These are phyloP conservation scores for Combretum micranthum DNA, from an alignment of 345 rosid genomes.

Conservation along the genomic window DNA sequence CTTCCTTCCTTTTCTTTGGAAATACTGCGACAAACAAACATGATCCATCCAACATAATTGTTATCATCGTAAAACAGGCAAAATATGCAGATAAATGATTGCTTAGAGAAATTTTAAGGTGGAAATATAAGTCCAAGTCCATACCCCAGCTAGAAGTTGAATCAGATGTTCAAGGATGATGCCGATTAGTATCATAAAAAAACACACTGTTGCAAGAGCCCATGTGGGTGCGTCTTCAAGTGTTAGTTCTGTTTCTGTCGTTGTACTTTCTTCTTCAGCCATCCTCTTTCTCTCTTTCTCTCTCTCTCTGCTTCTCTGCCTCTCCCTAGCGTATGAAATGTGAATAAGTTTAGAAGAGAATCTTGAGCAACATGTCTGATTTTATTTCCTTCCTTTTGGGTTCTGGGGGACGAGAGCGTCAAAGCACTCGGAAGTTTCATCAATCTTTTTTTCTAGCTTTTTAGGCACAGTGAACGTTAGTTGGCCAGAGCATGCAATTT, in stretches of 20 bases:
- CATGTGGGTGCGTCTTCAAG: conserved; percentile 70
- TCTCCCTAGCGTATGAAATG: neutral
- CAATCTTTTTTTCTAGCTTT: too few species aligned
- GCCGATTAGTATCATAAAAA: conserved; percentile 45
- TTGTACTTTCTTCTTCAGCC: conserved; percentile 4
- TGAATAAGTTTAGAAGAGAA: neutral
- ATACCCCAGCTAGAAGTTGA: conserved; percentile 47
- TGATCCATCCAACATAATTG: too few species aligned
- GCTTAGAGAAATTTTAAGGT: neutral
- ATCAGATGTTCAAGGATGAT: conserved; percentile 51
- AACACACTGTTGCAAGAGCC: conserved; percentile 80
- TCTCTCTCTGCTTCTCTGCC: neutral
- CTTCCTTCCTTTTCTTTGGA: conserved; percentile 40
- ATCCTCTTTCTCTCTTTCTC: conserved; percentile 14
- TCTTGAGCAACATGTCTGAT: neutral
- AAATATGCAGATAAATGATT: too few species aligned
- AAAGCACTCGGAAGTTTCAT: too few species aligned
- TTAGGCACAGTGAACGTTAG: too few species aligned
- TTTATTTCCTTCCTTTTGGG: too few species aligned
- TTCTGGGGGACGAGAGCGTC: too few species aligned
- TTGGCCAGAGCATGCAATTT: too few species aligned
- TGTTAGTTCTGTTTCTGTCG: conserved; percentile 21
- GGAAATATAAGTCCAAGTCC: neutral
- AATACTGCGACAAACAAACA: conserved; percentile 29
- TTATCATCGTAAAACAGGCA: neutral